phyloP scores from a whole-genome alignment of 352 stramenopile species.

The Pilasporangium apinafurcum region DNA sequence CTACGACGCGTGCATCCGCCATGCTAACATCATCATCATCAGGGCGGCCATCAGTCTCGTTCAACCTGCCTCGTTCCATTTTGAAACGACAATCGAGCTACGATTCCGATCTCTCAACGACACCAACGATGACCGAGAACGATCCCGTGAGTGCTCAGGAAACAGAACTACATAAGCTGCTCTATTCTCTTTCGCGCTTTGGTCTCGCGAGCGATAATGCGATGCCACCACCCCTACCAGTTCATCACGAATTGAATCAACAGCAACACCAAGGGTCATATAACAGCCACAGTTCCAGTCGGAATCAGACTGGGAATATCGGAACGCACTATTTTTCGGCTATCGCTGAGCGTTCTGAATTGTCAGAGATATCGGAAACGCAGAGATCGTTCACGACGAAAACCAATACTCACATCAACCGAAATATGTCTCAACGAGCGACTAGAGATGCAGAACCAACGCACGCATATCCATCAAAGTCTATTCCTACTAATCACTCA shows the following conservation, averaged over 20 bases:
- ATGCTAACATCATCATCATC: neutral
- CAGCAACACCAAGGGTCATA: neutral
- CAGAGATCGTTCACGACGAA: constrained; percentile 1
- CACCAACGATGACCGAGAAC: constrained; percentile 12
- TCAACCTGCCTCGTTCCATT: constrained; percentile 28
- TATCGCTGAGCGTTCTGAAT: constrained; percentile 5
- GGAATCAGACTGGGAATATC: neutral
- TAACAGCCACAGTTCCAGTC: constrained; percentile 1
- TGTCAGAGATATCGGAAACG: constrained; percentile 1
- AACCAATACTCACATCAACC: neutral
- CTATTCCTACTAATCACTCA: no score
- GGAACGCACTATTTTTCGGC: neutral
- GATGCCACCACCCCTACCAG: neutral
- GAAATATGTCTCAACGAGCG: neutral
- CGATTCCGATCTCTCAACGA: constrained; percentile 35
- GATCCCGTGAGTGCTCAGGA: constrained; percentile 12
- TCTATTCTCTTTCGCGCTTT: constrained; percentile 55
- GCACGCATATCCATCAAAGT: no score
- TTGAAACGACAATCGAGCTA: constrained; percentile 36
- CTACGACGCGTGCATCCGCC: neutral
- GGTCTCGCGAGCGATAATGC: constrained; percentile 30
- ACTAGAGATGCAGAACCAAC: neutral
- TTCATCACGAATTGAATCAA: neutral
- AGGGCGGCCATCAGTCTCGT: constrained; percentile 22
- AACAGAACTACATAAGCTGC: constrained; percentile 53